These are phyloP conservation scores for Bolboschoenoplectus hybrid DNA, from an alignment of 202 grass and related monocot species.

Conservation along the genomic window DNA sequence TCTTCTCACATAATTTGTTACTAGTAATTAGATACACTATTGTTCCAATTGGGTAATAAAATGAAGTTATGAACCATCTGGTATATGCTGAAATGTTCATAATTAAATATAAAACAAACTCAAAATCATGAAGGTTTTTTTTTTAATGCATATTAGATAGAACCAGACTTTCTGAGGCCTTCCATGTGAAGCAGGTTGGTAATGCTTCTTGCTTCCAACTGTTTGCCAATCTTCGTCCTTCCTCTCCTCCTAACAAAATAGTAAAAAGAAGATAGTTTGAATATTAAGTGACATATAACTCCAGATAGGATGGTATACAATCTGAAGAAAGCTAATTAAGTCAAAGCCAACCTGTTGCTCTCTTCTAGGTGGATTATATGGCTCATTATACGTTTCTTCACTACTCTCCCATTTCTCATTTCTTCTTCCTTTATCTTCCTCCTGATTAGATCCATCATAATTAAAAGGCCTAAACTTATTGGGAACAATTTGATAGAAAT, in stretches of 20 bases:
- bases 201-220: conserved; percentile 57
- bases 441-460: conserved; percentile 28
- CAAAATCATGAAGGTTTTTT: not conserved
- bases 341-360: conserved; percentile 52
- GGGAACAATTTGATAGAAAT: not conserved
- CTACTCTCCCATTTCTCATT: conserved; percentile 46
- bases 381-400: conserved; percentile 43
- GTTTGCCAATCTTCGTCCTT: conserved; percentile 67
- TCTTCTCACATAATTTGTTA: not conserved
- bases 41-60: not conserved
- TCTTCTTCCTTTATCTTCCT: conserved; percentile 32
- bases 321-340: not conserved
- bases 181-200: conserved; percentile 41
- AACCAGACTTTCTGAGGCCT: conserved; percentile 65
- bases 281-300: conserved; percentile 6
- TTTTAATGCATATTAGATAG: not conserved
- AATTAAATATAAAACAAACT: not conserved
- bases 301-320: not conserved
- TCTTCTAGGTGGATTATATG: conserved; percentile 40
- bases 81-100: not conserved
- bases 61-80: not conserved
- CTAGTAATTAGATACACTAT: not conserved
- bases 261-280: not conserved
- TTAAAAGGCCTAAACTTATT: not conserved
- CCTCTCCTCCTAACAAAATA: conserved; percentile 39